These are phyloP conservation scores for Paecilomyces fulvus DNA, from an alignment of 2,329 filamentous ascomycete species.

Conservation along the genomic window DNA sequence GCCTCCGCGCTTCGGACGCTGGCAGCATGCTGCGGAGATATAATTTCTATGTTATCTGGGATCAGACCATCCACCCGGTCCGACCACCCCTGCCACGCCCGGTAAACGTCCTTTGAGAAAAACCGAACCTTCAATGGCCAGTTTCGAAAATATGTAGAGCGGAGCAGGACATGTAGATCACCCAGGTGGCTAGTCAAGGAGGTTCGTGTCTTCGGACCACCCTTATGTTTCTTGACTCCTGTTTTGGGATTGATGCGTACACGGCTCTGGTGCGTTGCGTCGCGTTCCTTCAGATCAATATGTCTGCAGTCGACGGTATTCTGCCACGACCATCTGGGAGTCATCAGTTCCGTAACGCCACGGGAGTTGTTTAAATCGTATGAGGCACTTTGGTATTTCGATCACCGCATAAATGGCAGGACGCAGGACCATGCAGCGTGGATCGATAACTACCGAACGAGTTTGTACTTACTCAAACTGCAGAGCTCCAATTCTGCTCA, in stretches of 20 bases:
- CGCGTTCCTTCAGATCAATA: constrained; percentile 57
- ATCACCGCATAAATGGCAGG: too few species aligned
- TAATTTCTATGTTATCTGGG: constrained; percentile 43
- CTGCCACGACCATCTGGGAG: constrained; percentile 77
- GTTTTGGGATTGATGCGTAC: constrained; percentile 26
- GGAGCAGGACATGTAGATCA: constrained; percentile 72
- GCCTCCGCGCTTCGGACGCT: constrained; percentile 32
- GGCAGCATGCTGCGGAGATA: constrained; percentile 1
- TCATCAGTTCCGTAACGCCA: constrained; percentile 1
- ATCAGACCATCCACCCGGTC: constrained; percentile 42
- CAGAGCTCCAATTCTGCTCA: constrained; percentile 73
- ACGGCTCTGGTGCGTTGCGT: constrained; percentile 39
- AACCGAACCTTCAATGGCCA: constrained; percentile 82
- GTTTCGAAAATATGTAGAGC: constrained; percentile 66
- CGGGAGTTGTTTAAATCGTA: background rate
- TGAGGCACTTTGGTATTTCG: too few species aligned
- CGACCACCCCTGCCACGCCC: constrained; percentile 57
- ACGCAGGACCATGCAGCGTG: too few species aligned
- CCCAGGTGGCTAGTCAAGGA: constrained; percentile 62
- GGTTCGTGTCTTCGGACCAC: constrained; percentile 22
- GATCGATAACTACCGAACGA: too few species aligned
- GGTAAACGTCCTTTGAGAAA: constrained; percentile 61
- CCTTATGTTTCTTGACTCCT: constrained; percentile 41
- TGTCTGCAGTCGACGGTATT: constrained; percentile 76
- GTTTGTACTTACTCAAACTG: constrained; percentile 72